A percentile compares a stretch with the other conserved stretches of the same genome.
These are phyloP conservation scores for Exsudoporus frostii DNA, from an alignment of 768 basidiomycete genomes.

Conservation along the genomic window DNA sequence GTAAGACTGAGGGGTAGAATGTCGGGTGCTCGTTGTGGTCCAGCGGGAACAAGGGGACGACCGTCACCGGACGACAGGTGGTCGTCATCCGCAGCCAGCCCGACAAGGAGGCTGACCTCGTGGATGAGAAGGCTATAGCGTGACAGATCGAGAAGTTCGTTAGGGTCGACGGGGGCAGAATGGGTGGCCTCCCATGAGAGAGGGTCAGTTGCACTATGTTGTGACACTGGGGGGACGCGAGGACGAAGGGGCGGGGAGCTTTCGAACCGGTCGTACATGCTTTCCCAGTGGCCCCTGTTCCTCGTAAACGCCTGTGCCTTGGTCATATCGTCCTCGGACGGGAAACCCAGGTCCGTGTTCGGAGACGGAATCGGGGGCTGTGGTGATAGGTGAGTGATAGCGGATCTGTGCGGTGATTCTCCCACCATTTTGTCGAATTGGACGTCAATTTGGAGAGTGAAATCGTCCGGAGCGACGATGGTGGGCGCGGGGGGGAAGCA, in stretches of 20 bases:
- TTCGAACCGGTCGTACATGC: constrained; percentile 6
- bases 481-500: constrained; percentile 4
- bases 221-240: not conserved
- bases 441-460: constrained; percentile 6
- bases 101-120: constrained; percentile 33
- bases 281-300: constrained; percentile 10
- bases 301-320: constrained; percentile 15
- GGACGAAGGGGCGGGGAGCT: constrained; percentile 6
- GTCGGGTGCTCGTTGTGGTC: constrained; percentile 6
- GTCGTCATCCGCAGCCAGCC: constrained; percentile 23
- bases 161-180: not conserved
- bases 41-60: not conserved
- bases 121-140: constrained; percentile 30
- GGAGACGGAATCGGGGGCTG: not conserved
- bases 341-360: not conserved
- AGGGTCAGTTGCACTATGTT: constrained; percentile 4
- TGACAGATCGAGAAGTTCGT: constrained; percentile 8
- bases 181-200: constrained; percentile 17
- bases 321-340: constrained; percentile 13
- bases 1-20: constrained; percentile 16
- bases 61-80: not conserved
- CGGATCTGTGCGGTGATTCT: not conserved
- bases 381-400: constrained; percentile 1
- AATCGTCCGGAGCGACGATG: constrained; percentile 15
- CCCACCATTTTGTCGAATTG: constrained; percentile 4